Base-by-base conservation (phyloP, 257 asterid genomes). In the Ophiorrhiza pumila region DNA sequence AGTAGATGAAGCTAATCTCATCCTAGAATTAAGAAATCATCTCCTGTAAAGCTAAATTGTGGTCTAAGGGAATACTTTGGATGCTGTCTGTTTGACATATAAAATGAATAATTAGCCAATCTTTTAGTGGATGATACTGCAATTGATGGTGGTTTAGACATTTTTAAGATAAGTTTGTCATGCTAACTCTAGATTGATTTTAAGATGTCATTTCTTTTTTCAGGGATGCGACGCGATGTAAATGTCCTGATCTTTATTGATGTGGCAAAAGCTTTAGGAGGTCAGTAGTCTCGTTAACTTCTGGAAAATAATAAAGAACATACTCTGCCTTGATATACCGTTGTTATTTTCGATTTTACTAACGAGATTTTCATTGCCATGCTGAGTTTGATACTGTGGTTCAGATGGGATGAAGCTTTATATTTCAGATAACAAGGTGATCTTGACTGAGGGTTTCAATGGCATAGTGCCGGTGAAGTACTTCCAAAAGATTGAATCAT, bases 371-470 rank as follows among this genome's bases (percentile, higher is more conserved):
- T 22, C 27, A 6, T 12, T 7, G 0, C 9, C 25, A n/a, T 35
- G 68, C 17, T 29, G n/a, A 78, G 64, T 53, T 43, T 52, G 35
- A 46, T 72, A 8, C 5, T 53, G 27, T n/a, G 72, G 49, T 76
- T 69, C 91, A 92, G 96, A 89, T 52, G 97, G 99, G 69, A 90
- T 92, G 96, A 95, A 87, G 87, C 84, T 95, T 29, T 92, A 92
- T 71, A 65, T 90, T 74, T 92, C 98, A 27, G 99, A 95, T 74
- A 92, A 95, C 83, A 77, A 57, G 81, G 99, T 95, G 85, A 87
- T 92, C 74, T 82, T 95, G 79, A 92, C 99, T 0, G 98, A 92
- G 85, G 99, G 99, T 31, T 87, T 90, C 65, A 89, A 90, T 39
- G 98, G 98, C 15, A 86, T 81, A 9, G 96, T 92, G 77, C 97